Percentiles rank a stretch among this genome's conserved stretches.
These are phyloP conservation scores for Penicillium frequentans DNA, from an alignment of 2,329 filamentous ascomycete genomes.

Conservation along the genomic window DNA sequence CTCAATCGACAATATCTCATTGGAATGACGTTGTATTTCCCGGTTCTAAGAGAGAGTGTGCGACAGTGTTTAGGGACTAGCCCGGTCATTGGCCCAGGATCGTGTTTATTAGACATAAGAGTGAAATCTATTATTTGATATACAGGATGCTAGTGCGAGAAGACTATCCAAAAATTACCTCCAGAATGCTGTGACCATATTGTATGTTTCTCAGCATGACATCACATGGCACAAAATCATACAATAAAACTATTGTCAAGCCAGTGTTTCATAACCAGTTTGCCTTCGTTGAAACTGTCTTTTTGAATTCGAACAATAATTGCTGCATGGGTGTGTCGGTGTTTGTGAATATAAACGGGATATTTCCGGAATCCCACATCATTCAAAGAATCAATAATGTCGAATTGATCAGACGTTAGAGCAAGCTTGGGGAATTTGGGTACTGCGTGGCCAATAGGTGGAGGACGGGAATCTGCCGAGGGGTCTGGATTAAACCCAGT, in stretches of 20 bases:
- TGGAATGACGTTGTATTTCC: too few relatives aligned
- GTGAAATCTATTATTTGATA: too few relatives aligned
- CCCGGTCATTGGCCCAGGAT: too few relatives aligned
- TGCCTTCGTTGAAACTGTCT: constrained; percentile 73
- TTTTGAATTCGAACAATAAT: constrained; percentile 75
- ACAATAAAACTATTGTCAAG: constrained; percentile 70
- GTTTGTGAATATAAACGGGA: constrained; percentile 58
- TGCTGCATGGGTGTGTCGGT: constrained; percentile 81
- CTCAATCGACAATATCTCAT: too few relatives aligned
- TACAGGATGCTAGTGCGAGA: too few relatives aligned
- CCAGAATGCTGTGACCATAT: neutral
- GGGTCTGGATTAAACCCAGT: neutral
- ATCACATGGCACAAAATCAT: constrained; percentile 33
- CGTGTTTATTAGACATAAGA: too few relatives aligned
- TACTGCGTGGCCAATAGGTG: neutral
- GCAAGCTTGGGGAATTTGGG: constrained; percentile 64
- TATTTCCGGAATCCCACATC: constrained; percentile 59
- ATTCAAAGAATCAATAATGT: constrained; percentile 78
- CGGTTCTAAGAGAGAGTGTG: too few relatives aligned
- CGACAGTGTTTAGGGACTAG: too few relatives aligned
- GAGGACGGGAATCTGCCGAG: neutral
- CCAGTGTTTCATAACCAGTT: constrained; percentile 78
- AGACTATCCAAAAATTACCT: neutral
- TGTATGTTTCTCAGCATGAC: neutral
- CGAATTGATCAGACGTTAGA: constrained; percentile 75